Evolutionary conservation across 306 rosid genomes (phyloP).

Genomic region (Dryas alaskensis): DNA sequence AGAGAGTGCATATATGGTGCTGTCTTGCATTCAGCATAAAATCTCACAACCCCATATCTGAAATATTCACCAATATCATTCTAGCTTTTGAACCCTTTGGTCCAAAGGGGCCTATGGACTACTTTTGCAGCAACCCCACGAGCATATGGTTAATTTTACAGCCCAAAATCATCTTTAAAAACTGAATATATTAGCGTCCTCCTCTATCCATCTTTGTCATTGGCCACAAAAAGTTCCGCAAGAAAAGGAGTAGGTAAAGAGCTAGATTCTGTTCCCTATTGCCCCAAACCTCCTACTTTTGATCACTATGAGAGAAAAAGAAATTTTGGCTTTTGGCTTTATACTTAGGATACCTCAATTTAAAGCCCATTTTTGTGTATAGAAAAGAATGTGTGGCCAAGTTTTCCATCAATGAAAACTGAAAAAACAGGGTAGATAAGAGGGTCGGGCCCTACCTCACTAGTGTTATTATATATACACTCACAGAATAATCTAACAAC

Average conservation of each 20-base stretch:
- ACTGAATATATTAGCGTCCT: conserved; percentile 29
- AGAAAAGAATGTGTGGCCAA: conserved; percentile 26
- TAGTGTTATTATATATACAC: too few species aligned
- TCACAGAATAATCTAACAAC: too few species aligned
- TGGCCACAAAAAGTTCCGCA: conserved; percentile 50
- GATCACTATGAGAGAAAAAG: conserved; percentile 33
- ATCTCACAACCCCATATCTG: conserved; percentile 39
- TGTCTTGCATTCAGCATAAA: conserved; percentile 82
- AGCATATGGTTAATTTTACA: conserved; percentile 39
- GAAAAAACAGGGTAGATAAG: conserved; percentile 5
- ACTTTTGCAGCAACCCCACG: conserved; percentile 64
- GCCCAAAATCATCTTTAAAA: conserved; percentile 38
- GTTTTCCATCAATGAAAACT: conserved; percentile 8
- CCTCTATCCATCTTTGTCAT: conserved; percentile 33
- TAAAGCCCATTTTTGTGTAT: conserved; percentile 39
- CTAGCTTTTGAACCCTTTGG: conserved; percentile 63
- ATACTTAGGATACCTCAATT: conserved; percentile 80
- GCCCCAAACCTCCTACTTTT: conserved; percentile 26
- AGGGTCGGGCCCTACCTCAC: neutral
- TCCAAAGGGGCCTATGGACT: conserved; percentile 38
- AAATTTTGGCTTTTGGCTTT: conserved; percentile 62
- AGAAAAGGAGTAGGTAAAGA: conserved; percentile 41
- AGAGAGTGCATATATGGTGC: conserved; percentile 33
- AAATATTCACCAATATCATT: conserved; percentile 57
- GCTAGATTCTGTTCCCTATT: conserved; percentile 40